Base-by-base conservation (phyloP, 2,329 filamentous ascomycete genomes). In the Hypoxylon sp. region DNA sequence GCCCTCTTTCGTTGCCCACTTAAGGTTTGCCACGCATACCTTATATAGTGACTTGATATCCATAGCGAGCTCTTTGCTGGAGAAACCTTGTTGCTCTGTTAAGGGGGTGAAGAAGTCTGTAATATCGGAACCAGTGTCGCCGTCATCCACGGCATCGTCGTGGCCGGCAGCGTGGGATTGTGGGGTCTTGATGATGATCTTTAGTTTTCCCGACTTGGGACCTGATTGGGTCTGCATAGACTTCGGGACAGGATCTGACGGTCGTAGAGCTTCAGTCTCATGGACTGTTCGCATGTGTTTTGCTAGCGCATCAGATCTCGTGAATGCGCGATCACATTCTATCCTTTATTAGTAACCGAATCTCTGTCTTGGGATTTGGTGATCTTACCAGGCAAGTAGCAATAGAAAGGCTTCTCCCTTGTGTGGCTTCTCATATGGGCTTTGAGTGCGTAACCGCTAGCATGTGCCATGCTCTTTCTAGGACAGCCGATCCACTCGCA, bases 261-360 rank as follows among this genome's bases (percentile, higher is more conserved):
- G 92, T n/a, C 93, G 90, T 21, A 97, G 86, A 15, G 93, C 92
- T 82, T 99, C 96, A 2, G 95, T 98, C 79, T 99, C 96, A 83
- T 99, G 96, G 39, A 99, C 94, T 15, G 96, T 98, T 74, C 96
- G 92, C 93, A 98, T 98, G 79, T 99, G 96, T 80, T 99, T 99
- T 1, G 95, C 94, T 0, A 99, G 86, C 11, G 96, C 96, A 76
- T 99, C 96, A 24, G 95, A 98, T 72, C 96, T 88, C 2, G 96
- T 99, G 75, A 99, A 99, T 32, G 94, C 94, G 68, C 95, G 92
- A 79, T 99, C 96, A 82, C 96, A 99, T 87, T 99, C 96, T 97
- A 75, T 35, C 19, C 21, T 31, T 37, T 27, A 57, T 74, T 6
- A 73, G 70, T 24, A 62, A 46, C 10, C 44, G 10, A n/a, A 10